A percentile compares a stretch with the other conserved stretches of the same genome.
phyloP scores from a whole-genome alignment of 2,329 filamentous ascomycete species.

The Helminthosporium solani region DNA sequence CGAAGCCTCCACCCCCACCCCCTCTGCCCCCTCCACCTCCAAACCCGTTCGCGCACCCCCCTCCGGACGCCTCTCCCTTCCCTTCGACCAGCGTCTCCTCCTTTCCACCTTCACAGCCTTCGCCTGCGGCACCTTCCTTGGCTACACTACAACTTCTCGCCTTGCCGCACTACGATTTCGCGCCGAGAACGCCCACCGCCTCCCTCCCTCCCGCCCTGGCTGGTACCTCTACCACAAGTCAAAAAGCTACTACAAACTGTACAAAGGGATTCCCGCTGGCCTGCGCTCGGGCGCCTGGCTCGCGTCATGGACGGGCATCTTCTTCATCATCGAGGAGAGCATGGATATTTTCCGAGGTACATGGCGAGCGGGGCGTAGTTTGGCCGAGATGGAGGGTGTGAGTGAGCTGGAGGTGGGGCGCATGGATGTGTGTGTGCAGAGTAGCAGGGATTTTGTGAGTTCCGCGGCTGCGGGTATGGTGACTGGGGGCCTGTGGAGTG shows the following conservation, averaged over 20 bases:
- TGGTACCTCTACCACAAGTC: slow-evolving; percentile 99
- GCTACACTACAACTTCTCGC: slow-evolving; percentile 64
- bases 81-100: slow-evolving; percentile 65
- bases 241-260: slow-evolving; percentile 87
- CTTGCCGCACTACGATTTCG: slow-evolving; percentile 80
- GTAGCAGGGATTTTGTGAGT: slow-evolving; percentile 68
- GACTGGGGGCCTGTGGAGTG: slow-evolving; percentile 81
- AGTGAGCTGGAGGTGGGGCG: slow-evolving; percentile 34
- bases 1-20: background rate
- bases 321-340: slow-evolving; percentile 80
- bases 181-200: slow-evolving; percentile 92
- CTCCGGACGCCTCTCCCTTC: slow-evolving; percentile 58
- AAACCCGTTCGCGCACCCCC: slow-evolving; percentile 14
- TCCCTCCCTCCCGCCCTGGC: slow-evolving; percentile 76
- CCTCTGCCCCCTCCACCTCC: slow-evolving; percentile 5
- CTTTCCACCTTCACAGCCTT: slow-evolving; percentile 65
- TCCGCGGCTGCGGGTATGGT: slow-evolving; percentile 81
- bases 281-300: slow-evolving; percentile 71
- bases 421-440: slow-evolving; percentile 31
- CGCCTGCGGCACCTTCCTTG: slow-evolving; percentile 59
- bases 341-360: slow-evolving; percentile 67
- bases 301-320: slow-evolving; percentile 70
- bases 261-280: slow-evolving; percentile 77
- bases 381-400: slow-evolving; percentile 38
- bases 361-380: slow-evolving; percentile 47